These are phyloP conservation scores for Fagus crenata DNA, from an alignment of 306 rosid genomes.

Conservation along the genomic window DNA sequence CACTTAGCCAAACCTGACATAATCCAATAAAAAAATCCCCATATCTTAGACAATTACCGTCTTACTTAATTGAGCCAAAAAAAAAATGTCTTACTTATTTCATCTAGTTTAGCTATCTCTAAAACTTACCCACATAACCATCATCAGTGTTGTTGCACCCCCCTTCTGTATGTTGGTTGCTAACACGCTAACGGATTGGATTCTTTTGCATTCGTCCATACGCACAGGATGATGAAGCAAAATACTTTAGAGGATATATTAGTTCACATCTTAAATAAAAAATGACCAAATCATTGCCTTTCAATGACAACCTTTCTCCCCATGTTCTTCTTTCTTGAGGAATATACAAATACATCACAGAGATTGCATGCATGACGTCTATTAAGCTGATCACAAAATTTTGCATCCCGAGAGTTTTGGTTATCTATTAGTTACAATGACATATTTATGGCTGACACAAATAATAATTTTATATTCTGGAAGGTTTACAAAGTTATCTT, in stretches of 20 bases:
- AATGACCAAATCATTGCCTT: not conserved
- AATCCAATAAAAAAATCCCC: not conserved
- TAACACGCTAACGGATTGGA: not conserved
- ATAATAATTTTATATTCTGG: not conserved
- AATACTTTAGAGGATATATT: not conserved
- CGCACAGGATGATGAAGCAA: not conserved
- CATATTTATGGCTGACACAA: not conserved
- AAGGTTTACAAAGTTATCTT: not conserved
- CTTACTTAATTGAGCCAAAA: not conserved
- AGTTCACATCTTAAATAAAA: not conserved
- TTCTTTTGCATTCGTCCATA: not conserved
- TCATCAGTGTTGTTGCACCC: not conserved
- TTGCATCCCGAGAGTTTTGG: not conserved
- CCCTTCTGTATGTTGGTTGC: not conserved
- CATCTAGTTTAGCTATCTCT: not conserved
- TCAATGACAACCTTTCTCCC: not conserved
- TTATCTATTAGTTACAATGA: not conserved
- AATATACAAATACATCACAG: not conserved
- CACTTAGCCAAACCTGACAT: not conserved
- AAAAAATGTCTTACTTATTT: not conserved
- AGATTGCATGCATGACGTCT: not conserved
- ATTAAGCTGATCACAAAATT: not conserved
- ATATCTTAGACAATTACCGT: not conserved
- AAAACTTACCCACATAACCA: not conserved
- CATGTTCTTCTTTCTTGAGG: not conserved